phyloP scores from a whole-genome alignment of 192 early-diverging fungal genomes.

The Coemansia biformis region DNA sequence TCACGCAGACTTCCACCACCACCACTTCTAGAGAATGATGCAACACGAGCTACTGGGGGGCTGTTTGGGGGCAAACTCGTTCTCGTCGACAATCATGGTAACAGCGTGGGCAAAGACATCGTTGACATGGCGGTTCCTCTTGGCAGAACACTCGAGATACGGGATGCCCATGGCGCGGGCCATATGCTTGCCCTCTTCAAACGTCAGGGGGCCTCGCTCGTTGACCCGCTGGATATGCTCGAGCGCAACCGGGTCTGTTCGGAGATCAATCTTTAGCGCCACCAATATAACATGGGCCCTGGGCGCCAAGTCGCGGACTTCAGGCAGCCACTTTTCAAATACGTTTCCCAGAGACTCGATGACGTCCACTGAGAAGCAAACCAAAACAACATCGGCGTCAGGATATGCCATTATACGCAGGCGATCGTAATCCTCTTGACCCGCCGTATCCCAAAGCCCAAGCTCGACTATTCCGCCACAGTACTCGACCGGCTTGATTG shows the following conservation, averaged over 20 bases:
- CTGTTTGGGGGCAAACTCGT: slow-evolving; percentile 3
- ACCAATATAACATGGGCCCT: slow-evolving; percentile 16
- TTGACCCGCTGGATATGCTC: slow-evolving; percentile 52
- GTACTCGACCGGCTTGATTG: slow-evolving; percentile 79
- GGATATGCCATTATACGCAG: slow-evolving; percentile 88
- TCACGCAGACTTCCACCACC: no score
- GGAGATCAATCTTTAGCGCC: slow-evolving; percentile 48
- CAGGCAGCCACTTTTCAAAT: slow-evolving; percentile 39
- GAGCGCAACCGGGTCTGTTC: slow-evolving; percentile 23
- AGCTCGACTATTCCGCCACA: slow-evolving; percentile 77
- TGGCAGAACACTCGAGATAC: slow-evolving; percentile 80
- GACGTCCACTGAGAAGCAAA: slow-evolving; percentile 86
- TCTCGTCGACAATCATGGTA: slow-evolving; percentile 3
- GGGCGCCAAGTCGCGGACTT: slow-evolving; percentile 37
- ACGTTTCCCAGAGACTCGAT: slow-evolving; percentile 80
- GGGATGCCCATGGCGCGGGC: slow-evolving; percentile 62
- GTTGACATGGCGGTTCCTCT: slow-evolving; percentile 15
- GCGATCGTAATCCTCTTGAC: slow-evolving; percentile 97
- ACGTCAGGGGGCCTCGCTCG: slow-evolving; percentile 5
- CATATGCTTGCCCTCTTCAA: slow-evolving; percentile 57
- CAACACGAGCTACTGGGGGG: slow-evolving; percentile 12
- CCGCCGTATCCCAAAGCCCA: slow-evolving; percentile 94
- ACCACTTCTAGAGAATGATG: slow-evolving; percentile 14
- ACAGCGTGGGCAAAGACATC: slow-evolving; percentile 49
- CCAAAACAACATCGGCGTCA: slow-evolving; percentile 88